Conservation (phyloP, 306 rosid genomes). For the Carpinus fangiana region DNA sequence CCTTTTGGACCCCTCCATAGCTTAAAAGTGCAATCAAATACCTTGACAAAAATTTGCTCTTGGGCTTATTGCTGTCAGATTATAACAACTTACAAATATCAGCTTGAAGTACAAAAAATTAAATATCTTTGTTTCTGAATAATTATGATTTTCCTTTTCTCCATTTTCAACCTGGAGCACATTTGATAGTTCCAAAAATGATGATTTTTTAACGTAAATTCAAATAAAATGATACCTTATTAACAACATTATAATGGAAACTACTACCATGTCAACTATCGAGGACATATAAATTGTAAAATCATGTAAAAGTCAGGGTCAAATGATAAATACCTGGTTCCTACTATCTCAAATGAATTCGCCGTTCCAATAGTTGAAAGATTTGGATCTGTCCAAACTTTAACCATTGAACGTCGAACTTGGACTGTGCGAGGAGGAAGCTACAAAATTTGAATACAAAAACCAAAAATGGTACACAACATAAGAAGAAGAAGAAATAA, state of each 20-base stretch:
- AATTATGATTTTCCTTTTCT: neutral
- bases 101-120: too few relatives aligned
- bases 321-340: slow-evolving; percentile 56
- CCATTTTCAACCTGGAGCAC: neutral
- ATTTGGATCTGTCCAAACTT: slow-evolving; percentile 45
- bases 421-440: slow-evolving; percentile 65
- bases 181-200: neutral
- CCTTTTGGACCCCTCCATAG: slow-evolving; percentile 80
- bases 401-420: slow-evolving; percentile 71
- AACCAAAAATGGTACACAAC: neutral
- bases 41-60: slow-evolving; percentile 50
- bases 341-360: slow-evolving; percentile 68
- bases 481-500: neutral
- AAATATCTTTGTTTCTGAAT: neutral
- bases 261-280: neutral
- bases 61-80: slow-evolving; percentile 56
- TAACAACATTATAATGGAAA: neutral
- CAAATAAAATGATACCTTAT: neutral
- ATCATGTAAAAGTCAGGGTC: neutral
- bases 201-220: neutral
- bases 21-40: slow-evolving; percentile 62
- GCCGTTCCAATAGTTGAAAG: slow-evolving; percentile 31
- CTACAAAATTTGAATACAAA: slow-evolving; percentile 38
- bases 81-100: slow-evolving; percentile 1
- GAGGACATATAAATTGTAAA: slow-evolving; percentile 1